Base-by-base conservation (phyloP, 257 asterid genomes). In the Scutellaria minor region DNA sequence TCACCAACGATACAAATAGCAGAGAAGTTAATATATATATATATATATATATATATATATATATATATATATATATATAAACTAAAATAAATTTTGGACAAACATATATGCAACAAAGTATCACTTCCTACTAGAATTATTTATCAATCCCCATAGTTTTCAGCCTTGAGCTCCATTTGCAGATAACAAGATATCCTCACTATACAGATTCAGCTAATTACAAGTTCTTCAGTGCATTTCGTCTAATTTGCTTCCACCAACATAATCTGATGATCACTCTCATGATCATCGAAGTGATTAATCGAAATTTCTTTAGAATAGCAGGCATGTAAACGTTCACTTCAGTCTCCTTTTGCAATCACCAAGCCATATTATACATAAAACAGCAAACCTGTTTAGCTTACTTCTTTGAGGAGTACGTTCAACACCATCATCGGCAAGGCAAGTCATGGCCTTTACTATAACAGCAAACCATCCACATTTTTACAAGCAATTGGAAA, bases 141-240 rank as follows among this genome's bases (percentile, higher is more conserved):
- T 18, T 18, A 18, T 41, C 52, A 8, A 42, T 14, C 53, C 42
- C 14, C 52, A 41, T 4, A 46, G 44, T 64, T 11, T 13, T 12
- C 20, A 51, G 48, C 41, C 55, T 45, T 22, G 20, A 14, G 54
- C 53, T 44, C 11, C 70, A 64, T 42, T 4, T 40, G 64, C 31
- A 14, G 14, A 54, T 54, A 1, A 0, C 18, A 42, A 48, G 12
- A 40, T 7, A 22, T 22, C n/a, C 66, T 14, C 14, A 1, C 47
- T 9, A 44, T 47, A 60, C 66, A 60, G 15, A 27, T 64, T 52
- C 57, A 42, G 76, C 59, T 10, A 45, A 18, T 51, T 20, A 41
- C 45, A 24, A 71, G 69, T n/a, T 37, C 24, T 35, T 44, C 6
- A 12, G 12, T 50, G 60, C 51, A 35, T 15, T 39, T 47, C 39